Evolutionary conservation across 495 filamentous ascomycete genomes (phyloP), one percentile per base, ranked within the genome.

Genomic region (Lasiosphaeris hirsuta): DNA sequence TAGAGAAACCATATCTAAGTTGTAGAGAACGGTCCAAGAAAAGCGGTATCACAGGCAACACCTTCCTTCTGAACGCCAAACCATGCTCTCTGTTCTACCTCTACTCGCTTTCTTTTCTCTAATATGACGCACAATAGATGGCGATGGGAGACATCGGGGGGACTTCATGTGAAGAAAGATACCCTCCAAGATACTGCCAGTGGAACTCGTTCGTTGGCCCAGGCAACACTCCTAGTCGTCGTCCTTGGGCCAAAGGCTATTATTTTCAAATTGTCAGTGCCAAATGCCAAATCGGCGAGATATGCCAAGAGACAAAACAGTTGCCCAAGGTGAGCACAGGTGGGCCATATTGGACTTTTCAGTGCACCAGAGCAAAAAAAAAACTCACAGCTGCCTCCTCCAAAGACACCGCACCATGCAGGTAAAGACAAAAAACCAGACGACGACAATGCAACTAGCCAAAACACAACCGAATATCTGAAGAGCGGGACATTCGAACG

Each of bases 401-500:
- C 79, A 66, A 37, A 96, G 77, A 15, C 88, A 87, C 1, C 83
- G 71, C 50, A 90, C 54, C 90, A 92, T 92, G 72, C 80, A 82
- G 10, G 63, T 72, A 52, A 86, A 83, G 18, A 96, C 86, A 55
- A 87, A 76, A 10, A 84, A 62, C 82, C 89, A 94, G 50, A 85
- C 81, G n/a, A 85, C 17, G 9, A 92, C 67, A 3, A 93, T 66
- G 2, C 83, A 74, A 14, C 73, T 69, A 0, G 84, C 79, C 69
- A 90, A 76, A 10, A 80, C 85, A 58, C 85, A 88, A 0, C 87
- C 90, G 23, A 89, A 66, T 11, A 90, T 82, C 30, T 84, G 67
- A 37, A 95, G 85, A 1, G 81, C 75, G 30, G 71, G 68, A 60
- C 78, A 85, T 1, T 80, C 73, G 36, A 92, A 84, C 1, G 84